phyloP scores from a whole-genome alignment of 345 rosid genomes.

The Brassica carinata region DNA sequence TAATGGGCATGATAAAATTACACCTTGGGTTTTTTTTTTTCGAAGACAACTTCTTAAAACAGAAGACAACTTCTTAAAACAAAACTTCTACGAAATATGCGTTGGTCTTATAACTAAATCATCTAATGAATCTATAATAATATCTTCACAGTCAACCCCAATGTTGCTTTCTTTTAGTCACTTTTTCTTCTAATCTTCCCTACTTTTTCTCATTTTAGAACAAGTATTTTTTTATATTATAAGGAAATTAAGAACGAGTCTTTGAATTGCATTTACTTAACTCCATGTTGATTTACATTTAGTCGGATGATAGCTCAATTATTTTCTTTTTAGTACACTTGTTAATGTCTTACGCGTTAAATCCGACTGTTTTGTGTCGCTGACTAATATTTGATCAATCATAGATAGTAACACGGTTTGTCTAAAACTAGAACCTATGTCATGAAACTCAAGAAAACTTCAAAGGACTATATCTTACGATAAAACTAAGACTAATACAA shows the following conservation, averaged over 20 bases:
- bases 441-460: not conserved
- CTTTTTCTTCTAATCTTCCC: not conserved
- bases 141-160: not conserved
- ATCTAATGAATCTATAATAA: not conserved
- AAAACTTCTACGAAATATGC: not conserved
- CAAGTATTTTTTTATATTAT: not conserved
- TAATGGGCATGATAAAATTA: not conserved
- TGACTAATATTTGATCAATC: constrained; percentile 18
- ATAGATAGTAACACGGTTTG: constrained; percentile 9
- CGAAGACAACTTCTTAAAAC: constrained; percentile 24
- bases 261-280: constrained; percentile 2
- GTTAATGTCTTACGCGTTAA: constrained; percentile 12
- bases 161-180: constrained; percentile 9
- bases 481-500: not conserved
- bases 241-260: constrained; percentile 27
- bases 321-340: constrained; percentile 22
- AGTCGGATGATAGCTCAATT: constrained; percentile 21
- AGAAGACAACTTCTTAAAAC: constrained; percentile 26
- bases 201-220: not conserved
- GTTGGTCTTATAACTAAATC: not conserved
- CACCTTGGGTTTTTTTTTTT: not conserved
- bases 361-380: constrained; percentile 1
- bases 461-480: too few relatives aligned
- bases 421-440: not conserved
- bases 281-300: constrained; percentile 31